Evolutionary conservation across 2,329 filamentous ascomycete species (phyloP).

Genomic region (Thelonectria discophora): DNA sequence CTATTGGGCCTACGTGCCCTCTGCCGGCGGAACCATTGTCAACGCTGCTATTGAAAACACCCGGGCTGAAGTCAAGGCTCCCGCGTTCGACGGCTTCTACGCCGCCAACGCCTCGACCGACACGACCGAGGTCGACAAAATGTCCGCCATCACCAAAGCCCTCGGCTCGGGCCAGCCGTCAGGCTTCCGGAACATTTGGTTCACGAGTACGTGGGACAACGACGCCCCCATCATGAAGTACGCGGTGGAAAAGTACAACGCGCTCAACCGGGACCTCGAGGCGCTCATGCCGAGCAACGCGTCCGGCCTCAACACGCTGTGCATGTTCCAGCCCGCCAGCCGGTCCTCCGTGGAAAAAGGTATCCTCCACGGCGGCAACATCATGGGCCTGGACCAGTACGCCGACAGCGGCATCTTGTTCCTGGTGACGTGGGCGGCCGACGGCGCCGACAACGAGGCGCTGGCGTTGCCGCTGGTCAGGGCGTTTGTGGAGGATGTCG

Average conservation of each 20-base stretch:
- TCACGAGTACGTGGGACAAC: slow-evolving; percentile 49
- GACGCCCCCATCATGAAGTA: slow-evolving; percentile 47
- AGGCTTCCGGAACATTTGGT: slow-evolving; percentile 48
- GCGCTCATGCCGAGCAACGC: slow-evolving; percentile 33
- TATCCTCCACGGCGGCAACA: slow-evolving; percentile 45
- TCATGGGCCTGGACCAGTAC: slow-evolving; percentile 46
- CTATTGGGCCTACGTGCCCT: slow-evolving; percentile 47
- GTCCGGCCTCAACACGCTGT: slow-evolving; percentile 44
- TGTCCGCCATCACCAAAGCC: slow-evolving; percentile 44
- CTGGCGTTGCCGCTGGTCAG: slow-evolving; percentile 49
- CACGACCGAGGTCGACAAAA: slow-evolving; percentile 39
- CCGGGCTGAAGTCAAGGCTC: slow-evolving; percentile 36
- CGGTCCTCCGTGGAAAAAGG: slow-evolving; percentile 42
- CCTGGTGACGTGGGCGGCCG: slow-evolving; percentile 43
- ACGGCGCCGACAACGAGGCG: slow-evolving; percentile 46
- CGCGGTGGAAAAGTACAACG: slow-evolving; percentile 44
- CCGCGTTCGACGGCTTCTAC: slow-evolving; percentile 45
- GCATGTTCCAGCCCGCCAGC: slow-evolving; percentile 47
- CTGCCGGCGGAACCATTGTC: slow-evolving; percentile 43
- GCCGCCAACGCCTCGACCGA: slow-evolving; percentile 37
- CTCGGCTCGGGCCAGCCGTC: slow-evolving; percentile 43
- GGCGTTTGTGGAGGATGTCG: slow-evolving; percentile 45
- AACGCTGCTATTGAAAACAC: slow-evolving; percentile 47
- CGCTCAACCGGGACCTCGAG: slow-evolving; percentile 42
- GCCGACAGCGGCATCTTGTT: slow-evolving; percentile 44